Base-by-base conservation (phyloP, 768 basidiomycete species). In the Jaapia argillacea region DNA sequence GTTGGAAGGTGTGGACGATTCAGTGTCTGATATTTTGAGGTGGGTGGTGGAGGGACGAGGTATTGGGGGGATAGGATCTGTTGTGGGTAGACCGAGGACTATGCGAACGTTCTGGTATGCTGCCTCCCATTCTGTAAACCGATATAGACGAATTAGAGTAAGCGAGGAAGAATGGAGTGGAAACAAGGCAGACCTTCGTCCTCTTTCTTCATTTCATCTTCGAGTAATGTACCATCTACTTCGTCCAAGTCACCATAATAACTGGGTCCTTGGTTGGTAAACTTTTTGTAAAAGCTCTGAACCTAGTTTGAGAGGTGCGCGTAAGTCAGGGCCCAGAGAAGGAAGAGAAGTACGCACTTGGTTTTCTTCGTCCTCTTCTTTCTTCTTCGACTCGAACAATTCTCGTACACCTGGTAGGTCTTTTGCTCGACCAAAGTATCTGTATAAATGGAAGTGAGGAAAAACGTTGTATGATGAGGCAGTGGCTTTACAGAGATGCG, bases 241-340 rank as follows among this genome's bases (percentile, higher is more conserved):
- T 99, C 93, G 56, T 97, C 94, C 12, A 82, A 52, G 55, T 99
- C 91, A 5, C 94, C 92, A 59, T 85, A 97, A 58, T 99, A 98
- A 0, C 75, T 72, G 1, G 87, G 87, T 0, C 85, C 87, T 56
- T 90, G 88, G 51, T 84, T 79, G 64, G 79, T 75, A 58, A 92
- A 97, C 60, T 87, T 89, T 63, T 86, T 86, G 63, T 89, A 92
- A 56, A 74, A 85, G 0, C 74, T 70, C 16, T 81, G 63, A 0
- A n/a, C n/a, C n/a, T n/a, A n/a, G n/a, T n/a, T n/a, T n/a, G n/a
- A n/a, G n/a, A n/a, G n/a, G n/a, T n/a, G n/a, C n/a, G n/a, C n/a
- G n/a, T n/a, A n/a, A n/a, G n/a, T n/a, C n/a, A n/a, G n/a, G n/a
- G n/a, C n/a, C n/a, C n/a, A n/a, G n/a, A n/a, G n/a, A n/a, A n/a